Conservation (phyloP, 441 rosid genomes). For the Manihot esculenta region DNA sequence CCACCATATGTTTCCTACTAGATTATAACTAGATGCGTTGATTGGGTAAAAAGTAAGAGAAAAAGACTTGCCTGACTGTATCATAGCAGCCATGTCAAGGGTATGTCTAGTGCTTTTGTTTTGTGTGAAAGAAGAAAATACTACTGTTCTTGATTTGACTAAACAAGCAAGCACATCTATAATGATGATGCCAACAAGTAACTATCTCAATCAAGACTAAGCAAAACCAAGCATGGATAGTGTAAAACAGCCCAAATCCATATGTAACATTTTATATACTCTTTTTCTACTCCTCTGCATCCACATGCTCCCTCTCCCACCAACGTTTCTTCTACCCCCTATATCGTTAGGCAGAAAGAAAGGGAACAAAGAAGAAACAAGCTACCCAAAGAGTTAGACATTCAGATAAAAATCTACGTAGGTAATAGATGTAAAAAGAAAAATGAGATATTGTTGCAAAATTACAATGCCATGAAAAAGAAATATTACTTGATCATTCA, state of each 20-base stretch:
- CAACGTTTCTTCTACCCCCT: too few species aligned
- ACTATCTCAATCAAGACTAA: background rate
- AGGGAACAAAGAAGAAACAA: background rate
- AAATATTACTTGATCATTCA: conserved; percentile 65
- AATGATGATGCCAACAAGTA: background rate
- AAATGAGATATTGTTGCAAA: conserved; percentile 2
- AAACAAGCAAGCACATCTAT: background rate
- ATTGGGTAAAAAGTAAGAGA: background rate
- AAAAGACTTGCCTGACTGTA: background rate
- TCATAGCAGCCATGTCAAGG: background rate
- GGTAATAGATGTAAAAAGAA: background rate
- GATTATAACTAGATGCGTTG: background rate
- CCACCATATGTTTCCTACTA: too few species aligned
- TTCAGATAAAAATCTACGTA: background rate
- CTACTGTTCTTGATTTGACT: background rate
- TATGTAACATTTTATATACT: background rate
- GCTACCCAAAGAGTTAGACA: background rate
- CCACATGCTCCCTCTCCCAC: background rate
- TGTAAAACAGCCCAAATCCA: background rate
- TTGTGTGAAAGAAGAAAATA: background rate
- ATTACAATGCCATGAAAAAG: conserved; percentile 4
- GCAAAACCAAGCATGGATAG: background rate
- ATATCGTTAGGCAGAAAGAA: background rate
- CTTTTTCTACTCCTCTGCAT: background rate
- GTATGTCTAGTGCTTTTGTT: background rate